Evolutionary conservation across 2,329 filamentous ascomycete genomes (phyloP), one percentile per base, ranked within the genome.

Genomic region (Eurotiales sp.): DNA sequence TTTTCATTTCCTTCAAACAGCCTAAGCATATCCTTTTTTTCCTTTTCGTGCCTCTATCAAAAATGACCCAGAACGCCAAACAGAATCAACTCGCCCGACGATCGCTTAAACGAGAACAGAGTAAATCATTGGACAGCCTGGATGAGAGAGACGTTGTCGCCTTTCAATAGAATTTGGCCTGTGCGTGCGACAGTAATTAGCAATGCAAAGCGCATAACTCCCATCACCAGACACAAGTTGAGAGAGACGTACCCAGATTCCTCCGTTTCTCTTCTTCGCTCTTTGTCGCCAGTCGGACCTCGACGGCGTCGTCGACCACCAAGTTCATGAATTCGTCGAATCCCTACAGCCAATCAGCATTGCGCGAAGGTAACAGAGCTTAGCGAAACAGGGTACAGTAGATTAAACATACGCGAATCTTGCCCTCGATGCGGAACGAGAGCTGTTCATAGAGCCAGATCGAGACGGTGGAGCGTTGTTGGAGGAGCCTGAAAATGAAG

Each of bases 281-380:
- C 77, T 95, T 95, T 56, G 87, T 90, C 50, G 88, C 78, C 66
- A 90, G 82, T 70, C 86, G 88, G 40, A 99, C 90, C 73, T 97
- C 92, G 52, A 96, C 84, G 25, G 93, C 93, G 62, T 99, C 90
- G 66, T 99, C 93, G 59, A 96, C 82, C 34, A 97, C 93, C 45
- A 99, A 78, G 75, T 99, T 99, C 91, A 99, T 96, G 76, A 97
- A 99, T 72, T 99, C 93, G 69, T 99, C 93, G 61, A 99, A 99
- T 12, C 93, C 91, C 90, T 96, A 57, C 36, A 11, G 25, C n/a
- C 21, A 46, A 27, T 42, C 19, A 53, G 25, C 5, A 27, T 27
- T 27, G 25, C 5, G 25, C 25, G 25, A 27, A 27, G 25, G n/a
- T n/a, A n/a, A n/a, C n/a, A n/a, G n/a, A n/a, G n/a, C n/a, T n/a